Base-by-base conservation (phyloP, 192 early-diverging fungal species). In the Rhizophagus clarus region DNA sequence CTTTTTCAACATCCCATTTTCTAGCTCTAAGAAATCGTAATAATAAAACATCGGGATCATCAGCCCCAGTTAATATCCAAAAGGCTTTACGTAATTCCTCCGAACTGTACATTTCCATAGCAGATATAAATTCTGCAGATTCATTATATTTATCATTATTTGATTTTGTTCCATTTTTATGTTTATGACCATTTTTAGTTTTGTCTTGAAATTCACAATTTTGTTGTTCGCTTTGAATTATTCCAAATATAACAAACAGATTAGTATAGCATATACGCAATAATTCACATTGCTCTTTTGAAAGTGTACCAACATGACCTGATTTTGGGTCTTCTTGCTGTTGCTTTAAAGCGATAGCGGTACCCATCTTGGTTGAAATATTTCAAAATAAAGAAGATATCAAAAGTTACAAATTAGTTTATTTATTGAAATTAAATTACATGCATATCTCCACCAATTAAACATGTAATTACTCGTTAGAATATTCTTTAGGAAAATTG, bases 11-110 rank as follows among this genome's bases (percentile, higher is more conserved):
- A 73, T 96, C 89, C 95, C 95, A 98, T 77, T 97, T 97, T 69
- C 96, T 89, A 24, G 96, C 96, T 37, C 96, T 89, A 67, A 97
- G 83, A 83, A 95, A 97, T 22, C 96, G 88, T 47, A 96, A 87
- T 61, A 94, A 42, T n/a, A 95, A 80, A 0, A 89, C 80, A 83
- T 97, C 95, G 12, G 91, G 92, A 63, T 93, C 87, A 81, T 94
- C 91, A 68, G 83, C 84, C 64, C 80, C 84, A 77, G 85, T 83
- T 14, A 87, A 81, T 34, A 72, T 80, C 88, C 92, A 93, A 72
- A 89, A 89, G n/a, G 87, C 84, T 3, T 80, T 77, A n/a, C 86
- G 84, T 31, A 93, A 81, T 7, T 82, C 83, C 26, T 32, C 40
- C 6, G 72, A 34, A 7, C 24, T 61, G 28, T 71, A 79, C 11